A percentile compares a stretch with the other conserved stretches of the same genome.
Evolutionary conservation across 163 green algal species (phyloP).

Genomic region (Chlorella variabilis): DNA sequence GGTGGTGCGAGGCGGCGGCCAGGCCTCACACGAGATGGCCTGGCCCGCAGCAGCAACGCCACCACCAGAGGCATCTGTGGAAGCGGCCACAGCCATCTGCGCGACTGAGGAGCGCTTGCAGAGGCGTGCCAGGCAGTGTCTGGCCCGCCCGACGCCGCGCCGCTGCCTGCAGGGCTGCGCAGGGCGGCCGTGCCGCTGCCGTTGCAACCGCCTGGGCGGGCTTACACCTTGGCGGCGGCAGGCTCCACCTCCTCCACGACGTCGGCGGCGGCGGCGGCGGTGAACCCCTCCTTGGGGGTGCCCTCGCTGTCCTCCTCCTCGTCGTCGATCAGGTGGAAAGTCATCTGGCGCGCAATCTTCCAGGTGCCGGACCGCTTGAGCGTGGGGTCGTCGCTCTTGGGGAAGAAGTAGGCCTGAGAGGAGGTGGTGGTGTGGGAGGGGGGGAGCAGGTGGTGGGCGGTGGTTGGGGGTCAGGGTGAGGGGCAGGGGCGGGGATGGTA

Average conservation of each 20-base stretch:
- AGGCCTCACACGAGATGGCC: no score
- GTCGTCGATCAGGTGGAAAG: slow-evolving; percentile 3
- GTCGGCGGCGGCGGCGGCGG: not conserved
- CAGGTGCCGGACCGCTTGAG: slow-evolving; percentile 17
- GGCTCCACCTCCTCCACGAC: not conserved
- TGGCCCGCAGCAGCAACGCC: no score
- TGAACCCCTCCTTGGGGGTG: not conserved
- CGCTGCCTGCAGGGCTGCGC: no score
- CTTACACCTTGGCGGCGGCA: slow-evolving; percentile 9
- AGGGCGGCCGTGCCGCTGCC: no score
- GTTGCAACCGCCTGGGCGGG: no score
- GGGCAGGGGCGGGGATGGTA: no score
- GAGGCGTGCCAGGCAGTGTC: no score
- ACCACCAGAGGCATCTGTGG: no score
- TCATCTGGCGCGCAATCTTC: slow-evolving; percentile 26
- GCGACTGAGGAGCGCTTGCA: no score
- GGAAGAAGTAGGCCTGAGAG: not conserved
- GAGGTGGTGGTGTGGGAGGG: not conserved
- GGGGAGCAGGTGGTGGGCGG: not conserved
- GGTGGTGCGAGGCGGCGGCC: no score
- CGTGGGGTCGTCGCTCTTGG: not conserved
- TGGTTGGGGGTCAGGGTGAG: not conserved
- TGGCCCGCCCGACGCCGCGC: no score
- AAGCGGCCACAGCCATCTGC: no score
- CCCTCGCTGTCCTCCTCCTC: slow-evolving; percentile 1